Conservation (phyloP, 2,329 filamentous ascomycete genomes). For the Claviceps monticola region DNA sequence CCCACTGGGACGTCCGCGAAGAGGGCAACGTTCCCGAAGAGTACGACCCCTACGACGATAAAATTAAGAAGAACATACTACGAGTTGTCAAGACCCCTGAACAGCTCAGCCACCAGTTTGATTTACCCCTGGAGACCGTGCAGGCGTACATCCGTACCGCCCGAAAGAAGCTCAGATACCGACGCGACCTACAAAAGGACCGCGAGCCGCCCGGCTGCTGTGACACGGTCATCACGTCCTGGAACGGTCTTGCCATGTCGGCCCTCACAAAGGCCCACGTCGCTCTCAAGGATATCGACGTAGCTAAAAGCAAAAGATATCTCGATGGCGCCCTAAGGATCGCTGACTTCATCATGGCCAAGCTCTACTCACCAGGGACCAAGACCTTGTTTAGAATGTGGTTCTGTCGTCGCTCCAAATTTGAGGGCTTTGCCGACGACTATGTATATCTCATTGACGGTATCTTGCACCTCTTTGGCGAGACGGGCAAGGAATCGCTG, state of each 20-base stretch:
- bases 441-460: constrained; percentile 82
- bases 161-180: constrained; percentile 51
- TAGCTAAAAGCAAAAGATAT: constrained; percentile 45
- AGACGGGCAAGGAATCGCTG: constrained; percentile 62
- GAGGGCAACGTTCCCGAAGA: constrained; percentile 76
- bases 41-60: constrained; percentile 84
- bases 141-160: constrained; percentile 52
- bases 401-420: constrained; percentile 44
- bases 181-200: constrained; percentile 49
- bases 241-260: constrained; percentile 80
- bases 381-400: constrained; percentile 62
- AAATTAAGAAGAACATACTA: constrained; percentile 85
- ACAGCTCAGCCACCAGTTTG: constrained; percentile 62
- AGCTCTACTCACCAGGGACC: constrained; percentile 47
- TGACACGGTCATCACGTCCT: constrained; percentile 74
- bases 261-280: constrained; percentile 65
- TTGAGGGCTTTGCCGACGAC: constrained; percentile 76
- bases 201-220: constrained; percentile 68
- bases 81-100: constrained; percentile 53
- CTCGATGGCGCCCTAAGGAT: constrained; percentile 52
- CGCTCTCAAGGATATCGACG: constrained; percentile 47
- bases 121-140: constrained; percentile 55
- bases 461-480: constrained; percentile 70
- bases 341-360: constrained; percentile 55
- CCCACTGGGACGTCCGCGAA: constrained; percentile 70